Evolutionary conservation across 495 filamentous ascomycete species (phyloP).

Genomic region (Penicillium nucicola): DNA sequence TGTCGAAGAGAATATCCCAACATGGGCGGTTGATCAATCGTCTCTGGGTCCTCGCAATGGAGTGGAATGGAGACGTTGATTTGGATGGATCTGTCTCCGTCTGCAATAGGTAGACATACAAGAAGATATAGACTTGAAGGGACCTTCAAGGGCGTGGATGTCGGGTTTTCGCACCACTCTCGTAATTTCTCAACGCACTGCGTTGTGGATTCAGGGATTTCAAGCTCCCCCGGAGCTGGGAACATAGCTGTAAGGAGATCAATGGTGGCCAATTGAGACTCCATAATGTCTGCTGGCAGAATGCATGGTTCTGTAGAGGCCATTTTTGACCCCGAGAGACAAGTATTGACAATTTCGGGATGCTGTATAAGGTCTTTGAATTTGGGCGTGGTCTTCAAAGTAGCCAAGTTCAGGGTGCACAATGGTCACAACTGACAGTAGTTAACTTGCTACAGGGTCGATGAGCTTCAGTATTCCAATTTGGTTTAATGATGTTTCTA

Average conservation of each 20-base stretch:
- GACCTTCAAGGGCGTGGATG: constrained; percentile 9
- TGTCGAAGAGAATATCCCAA: constrained; percentile 34
- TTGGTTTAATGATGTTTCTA: too few relatives aligned
- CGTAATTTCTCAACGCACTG: constrained; percentile 32
- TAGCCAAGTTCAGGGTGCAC: too few relatives aligned
- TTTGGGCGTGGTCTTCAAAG: too few relatives aligned
- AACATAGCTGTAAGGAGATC: constrained; percentile 39
- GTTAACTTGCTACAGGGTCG: too few relatives aligned
- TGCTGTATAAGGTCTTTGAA: too few relatives aligned
- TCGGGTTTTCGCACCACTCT: constrained; percentile 26
- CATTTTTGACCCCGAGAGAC: constrained; percentile 11
- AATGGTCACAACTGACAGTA: too few relatives aligned
- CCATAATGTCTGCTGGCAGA: constrained; percentile 28
- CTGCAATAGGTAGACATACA: constrained; percentile 25
- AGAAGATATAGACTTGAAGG: constrained; percentile 25
- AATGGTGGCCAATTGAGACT: constrained; percentile 34
- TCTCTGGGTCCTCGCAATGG: constrained; percentile 14
- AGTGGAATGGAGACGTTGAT: constrained; percentile 36
- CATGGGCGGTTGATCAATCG: constrained; percentile 24
- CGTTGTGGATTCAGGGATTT: constrained; percentile 29
- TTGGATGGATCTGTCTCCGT: constrained; percentile 27
- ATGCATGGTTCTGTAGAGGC: constrained; percentile 8
- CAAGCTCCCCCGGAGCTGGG: constrained; percentile 31
- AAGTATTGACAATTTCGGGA: not conserved
- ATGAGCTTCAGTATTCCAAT: too few relatives aligned